Evolutionary conservation across 169 alveolate genomes (phyloP).

Genomic region (Plasmodium blacklocki): DNA sequence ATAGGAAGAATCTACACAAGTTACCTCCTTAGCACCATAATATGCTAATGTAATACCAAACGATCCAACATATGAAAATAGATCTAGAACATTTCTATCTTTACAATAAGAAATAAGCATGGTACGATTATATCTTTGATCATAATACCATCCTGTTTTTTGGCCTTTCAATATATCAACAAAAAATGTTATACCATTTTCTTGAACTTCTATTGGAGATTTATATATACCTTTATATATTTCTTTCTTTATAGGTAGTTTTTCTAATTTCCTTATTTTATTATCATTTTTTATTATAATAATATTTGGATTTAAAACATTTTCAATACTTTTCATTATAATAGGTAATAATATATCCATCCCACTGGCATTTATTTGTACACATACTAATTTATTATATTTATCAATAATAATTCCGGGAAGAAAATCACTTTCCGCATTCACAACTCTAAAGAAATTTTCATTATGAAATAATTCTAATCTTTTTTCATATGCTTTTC

Average conservation of each 20-base stretch:
- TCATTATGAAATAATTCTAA: conserved; percentile 50
- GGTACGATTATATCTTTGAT: conserved; percentile 73
- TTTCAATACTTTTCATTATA: conserved; percentile 64
- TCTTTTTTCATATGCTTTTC: conserved; percentile 68
- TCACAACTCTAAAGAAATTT: conserved; percentile 76
- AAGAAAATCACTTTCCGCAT: conserved; percentile 79
- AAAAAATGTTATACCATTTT: conserved; percentile 79
- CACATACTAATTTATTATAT: conserved; percentile 46
- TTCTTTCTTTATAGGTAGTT: conserved; percentile 61
- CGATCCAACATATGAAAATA: conserved; percentile 77
- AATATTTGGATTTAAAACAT: conserved; percentile 53
- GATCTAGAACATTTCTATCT: conserved; percentile 74
- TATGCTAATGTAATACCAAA: conserved; percentile 80
- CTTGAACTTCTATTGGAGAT: conserved; percentile 74
- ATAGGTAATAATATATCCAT: conserved; percentile 66
- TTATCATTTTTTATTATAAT: conserved; percentile 68
- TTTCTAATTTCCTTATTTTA: conserved; percentile 72
- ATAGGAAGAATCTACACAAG: conserved; percentile 78
- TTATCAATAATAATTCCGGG: conserved; percentile 80
- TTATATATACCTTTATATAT: conserved; percentile 66
- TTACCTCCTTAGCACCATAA: conserved; percentile 79
- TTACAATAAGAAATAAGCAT: conserved; percentile 75
- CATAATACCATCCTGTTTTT: conserved; percentile 80
- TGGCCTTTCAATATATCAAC: conserved; percentile 78
- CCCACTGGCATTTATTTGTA: conserved; percentile 78